phyloP scores from a whole-genome alignment of 2,329 filamentous ascomycete species.

The Phyllosticta ampelicida region DNA sequence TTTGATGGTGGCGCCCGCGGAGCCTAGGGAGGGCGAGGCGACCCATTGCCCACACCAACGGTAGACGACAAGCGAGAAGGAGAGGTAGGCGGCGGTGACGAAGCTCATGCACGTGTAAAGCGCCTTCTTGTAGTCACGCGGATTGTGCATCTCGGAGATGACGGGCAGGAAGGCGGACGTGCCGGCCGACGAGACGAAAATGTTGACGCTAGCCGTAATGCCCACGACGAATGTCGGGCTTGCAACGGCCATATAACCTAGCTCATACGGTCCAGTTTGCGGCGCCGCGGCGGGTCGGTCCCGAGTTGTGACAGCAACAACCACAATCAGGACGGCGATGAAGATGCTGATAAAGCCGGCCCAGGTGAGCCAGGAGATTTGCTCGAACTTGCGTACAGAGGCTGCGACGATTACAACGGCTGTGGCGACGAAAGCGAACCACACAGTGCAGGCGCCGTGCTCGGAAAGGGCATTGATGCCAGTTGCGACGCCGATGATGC shows the following conservation, averaged over 20 bases:
- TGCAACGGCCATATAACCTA: slow-evolving; percentile 47
- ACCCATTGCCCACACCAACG: slow-evolving; percentile 39
- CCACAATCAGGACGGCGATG: slow-evolving; percentile 46
- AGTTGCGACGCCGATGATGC: slow-evolving; percentile 49
- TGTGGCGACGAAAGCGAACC: slow-evolving; percentile 45
- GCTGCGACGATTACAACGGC: slow-evolving; percentile 40
- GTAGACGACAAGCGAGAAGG: slow-evolving; percentile 43
- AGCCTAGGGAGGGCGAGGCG: slow-evolving; percentile 38
- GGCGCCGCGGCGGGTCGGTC: slow-evolving; percentile 52
- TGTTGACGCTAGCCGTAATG: slow-evolving; percentile 47
- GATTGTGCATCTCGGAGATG: slow-evolving; percentile 53
- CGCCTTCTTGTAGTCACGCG: slow-evolving; percentile 49
- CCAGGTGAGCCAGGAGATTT: slow-evolving; percentile 53
- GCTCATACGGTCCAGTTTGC: slow-evolving; percentile 46
- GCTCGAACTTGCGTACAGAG: slow-evolving; percentile 47
- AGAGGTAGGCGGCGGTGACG: slow-evolving; percentile 44
- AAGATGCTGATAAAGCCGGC: slow-evolving; percentile 49
- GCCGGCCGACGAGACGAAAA: slow-evolving; percentile 49
- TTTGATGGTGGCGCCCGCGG: slow-evolving; percentile 34
- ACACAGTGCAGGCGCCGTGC: slow-evolving; percentile 49
- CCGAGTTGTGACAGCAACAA: slow-evolving; percentile 47
- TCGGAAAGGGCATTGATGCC: slow-evolving; percentile 49
- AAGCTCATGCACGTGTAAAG: slow-evolving; percentile 49
- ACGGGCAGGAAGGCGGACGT: slow-evolving; percentile 53
- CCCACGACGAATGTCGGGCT: slow-evolving; percentile 48